phyloP scores from a whole-genome alignment of 495 filamentous ascomycete species.

The Penicillium mononematosum region DNA sequence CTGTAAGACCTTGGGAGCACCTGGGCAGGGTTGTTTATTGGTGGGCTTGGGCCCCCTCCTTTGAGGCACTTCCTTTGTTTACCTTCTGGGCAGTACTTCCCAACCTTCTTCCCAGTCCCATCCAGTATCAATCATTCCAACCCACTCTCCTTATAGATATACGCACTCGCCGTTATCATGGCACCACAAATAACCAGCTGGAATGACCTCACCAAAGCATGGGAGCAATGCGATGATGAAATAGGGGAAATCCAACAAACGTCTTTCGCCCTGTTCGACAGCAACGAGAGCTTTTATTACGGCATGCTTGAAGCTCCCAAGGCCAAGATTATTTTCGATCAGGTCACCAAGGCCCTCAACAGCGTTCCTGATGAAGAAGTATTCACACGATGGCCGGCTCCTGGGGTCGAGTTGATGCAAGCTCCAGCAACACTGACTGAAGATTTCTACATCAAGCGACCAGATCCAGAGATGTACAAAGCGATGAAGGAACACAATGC shows the following conservation, averaged over 20 bases:
- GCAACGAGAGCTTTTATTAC: neutral
- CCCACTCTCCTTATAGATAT: neutral
- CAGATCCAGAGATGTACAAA: neutral
- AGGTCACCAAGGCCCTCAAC: neutral
- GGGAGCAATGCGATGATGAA: neutral
- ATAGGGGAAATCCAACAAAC: neutral
- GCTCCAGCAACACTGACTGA: neutral
- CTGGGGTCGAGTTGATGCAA: neutral
- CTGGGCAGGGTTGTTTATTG: too few relatives aligned
- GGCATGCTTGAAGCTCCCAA: neutral
- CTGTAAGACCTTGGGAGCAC: too few relatives aligned
- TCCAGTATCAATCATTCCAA: neutral
- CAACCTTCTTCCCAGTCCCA: too few relatives aligned
- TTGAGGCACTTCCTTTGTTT: too few relatives aligned
- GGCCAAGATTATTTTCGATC: neutral
- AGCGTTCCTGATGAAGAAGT: neutral
- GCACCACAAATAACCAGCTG: neutral
- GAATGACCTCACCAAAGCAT: neutral
- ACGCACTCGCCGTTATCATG: neutral
- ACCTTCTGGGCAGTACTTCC: too few relatives aligned
- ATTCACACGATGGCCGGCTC: neutral
- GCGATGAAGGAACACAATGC: neutral
- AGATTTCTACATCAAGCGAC: neutral
- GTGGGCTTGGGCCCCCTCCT: too few relatives aligned
- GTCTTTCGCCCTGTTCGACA: neutral